Evolutionary conservation across 148 eudicot species (phyloP).

Genomic region (Fagopyrum tataricum): DNA sequence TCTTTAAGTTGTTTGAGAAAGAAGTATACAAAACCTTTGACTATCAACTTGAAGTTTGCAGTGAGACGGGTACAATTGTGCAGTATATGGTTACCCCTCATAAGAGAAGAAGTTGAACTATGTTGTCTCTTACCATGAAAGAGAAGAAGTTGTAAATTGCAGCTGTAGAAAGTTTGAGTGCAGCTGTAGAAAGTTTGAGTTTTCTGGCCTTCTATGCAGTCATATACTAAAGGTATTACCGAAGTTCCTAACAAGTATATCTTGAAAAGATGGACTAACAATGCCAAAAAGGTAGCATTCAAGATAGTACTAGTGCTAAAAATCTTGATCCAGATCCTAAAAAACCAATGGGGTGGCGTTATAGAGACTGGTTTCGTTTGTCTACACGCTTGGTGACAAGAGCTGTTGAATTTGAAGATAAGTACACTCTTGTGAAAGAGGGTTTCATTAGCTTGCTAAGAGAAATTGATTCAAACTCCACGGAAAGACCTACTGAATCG

Average conservation of each 20-base stretch:
- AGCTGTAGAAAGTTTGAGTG: not conserved
- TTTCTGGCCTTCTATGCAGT: not conserved
- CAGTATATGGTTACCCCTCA: too few relatives aligned
- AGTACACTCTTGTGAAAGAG: not conserved
- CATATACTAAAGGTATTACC: not conserved
- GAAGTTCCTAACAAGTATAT: not conserved
- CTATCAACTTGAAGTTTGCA: too few relatives aligned
- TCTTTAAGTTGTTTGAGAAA: constrained; percentile 59
- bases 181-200: too few relatives aligned
- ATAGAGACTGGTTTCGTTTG: too few relatives aligned
- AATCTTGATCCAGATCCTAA: too few relatives aligned
- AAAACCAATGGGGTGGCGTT: too few relatives aligned
- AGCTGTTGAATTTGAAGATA: too few relatives aligned
- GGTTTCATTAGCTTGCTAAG: not conserved
- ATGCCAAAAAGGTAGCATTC: too few relatives aligned
- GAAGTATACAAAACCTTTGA: too few relatives aligned
- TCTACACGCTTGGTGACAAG: too few relatives aligned
- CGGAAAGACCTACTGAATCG: not conserved
- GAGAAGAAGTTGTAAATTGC: not conserved
- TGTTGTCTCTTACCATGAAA: not conserved
- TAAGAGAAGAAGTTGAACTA: not conserved
- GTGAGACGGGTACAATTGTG: not conserved
- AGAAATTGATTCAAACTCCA: not conserved
- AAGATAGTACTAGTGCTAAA: too few relatives aligned
- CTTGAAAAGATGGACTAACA: not conserved